Evolutionary conservation across 306 rosid genomes (phyloP).

Genomic region (Medicago arabica): DNA sequence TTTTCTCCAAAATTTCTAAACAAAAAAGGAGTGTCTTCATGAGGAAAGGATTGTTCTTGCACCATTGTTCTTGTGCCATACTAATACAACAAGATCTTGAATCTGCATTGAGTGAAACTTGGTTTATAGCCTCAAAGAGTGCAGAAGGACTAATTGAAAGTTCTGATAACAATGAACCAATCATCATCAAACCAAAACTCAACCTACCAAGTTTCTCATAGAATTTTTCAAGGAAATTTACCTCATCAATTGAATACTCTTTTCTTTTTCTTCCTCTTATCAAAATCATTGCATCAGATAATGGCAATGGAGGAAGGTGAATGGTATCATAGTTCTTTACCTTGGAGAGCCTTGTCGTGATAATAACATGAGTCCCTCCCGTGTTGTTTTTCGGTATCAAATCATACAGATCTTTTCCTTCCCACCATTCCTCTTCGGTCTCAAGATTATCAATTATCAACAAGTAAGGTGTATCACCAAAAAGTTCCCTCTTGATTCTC

Average conservation of each 20-base stretch:
- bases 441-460: slow-evolving; percentile 86
- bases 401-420: slow-evolving; percentile 75
- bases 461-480: slow-evolving; percentile 81
- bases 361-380: slow-evolving; percentile 81
- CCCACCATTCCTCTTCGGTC: slow-evolving; percentile 88
- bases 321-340: slow-evolving; percentile 68
- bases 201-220: slow-evolving; percentile 75
- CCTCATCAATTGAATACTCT: slow-evolving; percentile 67
- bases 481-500: slow-evolving; percentile 82
- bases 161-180: slow-evolving; percentile 77
- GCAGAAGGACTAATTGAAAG: slow-evolving; percentile 65
- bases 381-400: slow-evolving; percentile 79
- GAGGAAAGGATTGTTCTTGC: slow-evolving; percentile 76
- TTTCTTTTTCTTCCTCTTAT: slow-evolving; percentile 72
- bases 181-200: slow-evolving; percentile 74
- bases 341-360: slow-evolving; percentile 69
- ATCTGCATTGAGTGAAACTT: slow-evolving; percentile 54
- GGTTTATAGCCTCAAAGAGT: slow-evolving; percentile 72
- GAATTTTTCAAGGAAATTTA: slow-evolving; percentile 60
- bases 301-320: slow-evolving; percentile 67
- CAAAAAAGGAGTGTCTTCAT: slow-evolving; percentile 69
- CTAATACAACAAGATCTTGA: slow-evolving; percentile 58
- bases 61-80: slow-evolving; percentile 69
- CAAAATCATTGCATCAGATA: slow-evolving; percentile 74
- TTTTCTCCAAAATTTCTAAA: slow-evolving; percentile 57